These are phyloP conservation scores for Fusarium incarnatum DNA, from an alignment of 2,329 filamentous ascomycete species.

Conservation along the genomic window DNA sequence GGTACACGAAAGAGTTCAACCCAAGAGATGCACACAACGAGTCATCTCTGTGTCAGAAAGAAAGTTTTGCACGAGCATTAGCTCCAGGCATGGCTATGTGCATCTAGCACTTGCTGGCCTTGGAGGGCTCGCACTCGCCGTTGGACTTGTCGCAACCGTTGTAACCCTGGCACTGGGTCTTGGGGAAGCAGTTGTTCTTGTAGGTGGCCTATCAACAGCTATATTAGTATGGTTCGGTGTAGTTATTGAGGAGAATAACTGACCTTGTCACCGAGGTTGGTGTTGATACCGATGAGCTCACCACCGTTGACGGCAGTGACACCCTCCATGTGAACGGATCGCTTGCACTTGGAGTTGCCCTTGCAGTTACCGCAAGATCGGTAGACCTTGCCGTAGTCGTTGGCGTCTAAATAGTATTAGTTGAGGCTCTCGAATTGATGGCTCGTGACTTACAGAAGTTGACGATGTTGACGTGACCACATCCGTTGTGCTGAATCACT, in stretches of 20 bases:
- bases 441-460: constrained; percentile 35
- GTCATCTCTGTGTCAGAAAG: not conserved
- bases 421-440: fast-evolving
- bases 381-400: constrained; percentile 60
- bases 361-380: constrained; percentile 45
- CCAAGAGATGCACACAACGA: not conserved
- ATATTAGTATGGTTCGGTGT: not conserved
- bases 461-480: constrained; percentile 56
- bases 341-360: constrained; percentile 51
- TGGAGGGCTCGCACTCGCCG: constrained; percentile 46
- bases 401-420: constrained; percentile 44
- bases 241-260: not conserved
- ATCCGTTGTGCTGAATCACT: constrained; percentile 61
- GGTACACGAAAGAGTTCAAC: not conserved
- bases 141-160: constrained; percentile 47
- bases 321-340: constrained; percentile 59
- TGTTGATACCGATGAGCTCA: constrained; percentile 57
- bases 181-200: constrained; percentile 47
- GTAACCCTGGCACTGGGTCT: constrained; percentile 47
- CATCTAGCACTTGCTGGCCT: constrained; percentile 47
- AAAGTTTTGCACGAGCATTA: not conserved
- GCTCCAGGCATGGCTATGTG: not conserved
- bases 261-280: constrained; percentile 51
- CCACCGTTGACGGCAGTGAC: constrained; percentile 54
- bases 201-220: constrained; percentile 39